Evolutionary conservation across 768 basidiomycete species (phyloP), one percentile per base, ranked within the genome.

Genomic region (Krasilnikovozyma curviuscula): DNA sequence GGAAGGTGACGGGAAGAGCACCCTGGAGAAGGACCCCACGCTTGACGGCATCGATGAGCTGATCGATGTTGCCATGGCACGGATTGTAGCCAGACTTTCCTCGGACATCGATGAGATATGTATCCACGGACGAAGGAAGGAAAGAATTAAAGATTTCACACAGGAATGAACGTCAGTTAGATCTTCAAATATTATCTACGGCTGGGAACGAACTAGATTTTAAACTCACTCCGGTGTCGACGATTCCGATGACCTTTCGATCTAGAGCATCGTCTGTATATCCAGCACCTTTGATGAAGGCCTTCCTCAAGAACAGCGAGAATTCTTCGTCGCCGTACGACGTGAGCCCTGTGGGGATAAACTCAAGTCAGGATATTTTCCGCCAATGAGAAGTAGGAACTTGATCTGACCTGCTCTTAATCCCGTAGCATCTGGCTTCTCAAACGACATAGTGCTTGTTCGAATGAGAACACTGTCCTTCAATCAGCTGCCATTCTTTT

Each of bases 271-370:
- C 59, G 46, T 59, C 58, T 13, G 57, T 52, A 50, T 57, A 59
- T 9, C 59, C 59, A 14, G 59, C 59, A 18, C 59, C 59, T 40
- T 61, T 61, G 49, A 61, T 61, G 48, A 61, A 61, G 10, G 59
- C 59, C 35, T 61, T 61, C 16, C 59, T 52, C 25, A 61, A 52
- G 52, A 61, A 61, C 25, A 59, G 40, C 7, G 59, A 54, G 47
- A 61, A 61, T 5, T 55, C 59, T 8, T 54, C 50, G 47, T 61
- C 59, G 35, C 59, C 59, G 38, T 58, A 58, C 23, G 44, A 53
- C 8, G 57, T 58, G 41, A 58, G 40, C 13, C 55, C 53, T 46
- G 40, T n/a, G n/a, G n/a, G n/a, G n/a, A n/a, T n/a, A n/a, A n/a
- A n/a, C n/a, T n/a, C n/a, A n/a, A n/a, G n/a, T n/a, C n/a, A n/a